Percentiles rank a stretch among this genome's conserved stretches.
These are phyloP conservation scores for Cyclotella sp. DNA, from an alignment of 108 stramenopile genomes.

Conservation along the genomic window DNA sequence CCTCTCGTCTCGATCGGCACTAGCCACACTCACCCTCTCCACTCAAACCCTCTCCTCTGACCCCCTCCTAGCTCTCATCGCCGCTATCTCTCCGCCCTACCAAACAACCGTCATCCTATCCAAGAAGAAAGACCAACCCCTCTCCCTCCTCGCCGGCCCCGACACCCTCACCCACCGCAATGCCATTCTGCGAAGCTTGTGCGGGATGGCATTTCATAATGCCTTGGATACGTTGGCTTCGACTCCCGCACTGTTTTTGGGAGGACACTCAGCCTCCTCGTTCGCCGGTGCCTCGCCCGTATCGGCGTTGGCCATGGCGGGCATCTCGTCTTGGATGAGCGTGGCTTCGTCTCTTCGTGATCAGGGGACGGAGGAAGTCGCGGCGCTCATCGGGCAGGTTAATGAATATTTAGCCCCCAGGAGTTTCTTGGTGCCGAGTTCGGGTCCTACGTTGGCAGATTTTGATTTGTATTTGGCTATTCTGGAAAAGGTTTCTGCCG, in stretches of 20 bases:
- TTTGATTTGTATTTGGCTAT: slow-evolving; percentile 73
- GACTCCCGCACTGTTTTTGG: slow-evolving; percentile 58
- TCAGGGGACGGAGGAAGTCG: slow-evolving; percentile 15
- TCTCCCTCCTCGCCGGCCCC: slow-evolving; percentile 44
- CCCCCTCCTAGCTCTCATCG: slow-evolving; percentile 61
- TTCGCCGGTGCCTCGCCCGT: slow-evolving; percentile 50
- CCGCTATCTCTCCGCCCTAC: slow-evolving; percentile 48
- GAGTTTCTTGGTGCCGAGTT: slow-evolving; percentile 69
- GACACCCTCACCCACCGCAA: slow-evolving; percentile 67
- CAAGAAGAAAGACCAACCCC: slow-evolving; percentile 57
- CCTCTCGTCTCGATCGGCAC: slow-evolving; percentile 51
- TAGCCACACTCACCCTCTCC: slow-evolving; percentile 66
- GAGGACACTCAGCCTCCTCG: slow-evolving; percentile 63
- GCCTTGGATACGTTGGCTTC: slow-evolving; percentile 61
- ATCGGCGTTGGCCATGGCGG: slow-evolving; percentile 67
- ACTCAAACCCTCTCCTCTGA: slow-evolving; percentile 49
- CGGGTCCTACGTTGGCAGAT: slow-evolving; percentile 67
- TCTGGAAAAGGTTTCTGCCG: slow-evolving; percentile 20
- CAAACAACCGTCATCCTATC: slow-evolving; percentile 60
- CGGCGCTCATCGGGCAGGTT: slow-evolving; percentile 48
- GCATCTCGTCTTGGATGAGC: slow-evolving; percentile 80
- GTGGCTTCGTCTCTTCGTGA: slow-evolving; percentile 61
- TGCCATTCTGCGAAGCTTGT: slow-evolving; percentile 74
- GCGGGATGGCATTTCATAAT: slow-evolving; percentile 69
- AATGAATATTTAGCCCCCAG: slow-evolving; percentile 65